phyloP scores from a whole-genome alignment of 1,139 yeast species.

The Pichia sp. region DNA sequence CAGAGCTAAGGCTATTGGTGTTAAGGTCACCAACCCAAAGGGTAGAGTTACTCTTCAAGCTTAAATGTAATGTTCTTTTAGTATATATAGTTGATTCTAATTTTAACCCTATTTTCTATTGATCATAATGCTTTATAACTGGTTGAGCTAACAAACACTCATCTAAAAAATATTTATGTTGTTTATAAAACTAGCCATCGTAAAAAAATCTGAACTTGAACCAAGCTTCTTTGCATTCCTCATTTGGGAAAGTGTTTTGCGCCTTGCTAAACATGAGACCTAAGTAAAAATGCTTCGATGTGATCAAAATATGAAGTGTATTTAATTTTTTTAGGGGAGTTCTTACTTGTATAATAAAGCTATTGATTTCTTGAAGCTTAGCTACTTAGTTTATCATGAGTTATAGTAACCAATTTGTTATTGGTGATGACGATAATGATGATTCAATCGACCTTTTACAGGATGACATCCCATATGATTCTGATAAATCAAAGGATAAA shows the following conservation, averaged over 20 bases:
- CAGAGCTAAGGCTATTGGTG: constrained; percentile 97
- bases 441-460: constrained; percentile 14
- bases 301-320: too few relatives aligned
- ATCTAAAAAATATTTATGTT: neutral
- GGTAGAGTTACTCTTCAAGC: constrained; percentile 99
- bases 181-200: too few relatives aligned
- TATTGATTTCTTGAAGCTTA: neutral
- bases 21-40: constrained; percentile 98
- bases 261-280: too few relatives aligned
- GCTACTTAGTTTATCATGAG: constrained; percentile 10
- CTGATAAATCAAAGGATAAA: neutral
- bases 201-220: too few relatives aligned
- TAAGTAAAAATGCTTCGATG: too few relatives aligned
- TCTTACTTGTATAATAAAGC: neutral
- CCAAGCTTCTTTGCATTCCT: too few relatives aligned
- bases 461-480: constrained; percentile 5
- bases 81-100: constrained; percentile 15
- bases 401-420: constrained; percentile 14
- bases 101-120: constrained; percentile 10
- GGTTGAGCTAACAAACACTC: neutral
- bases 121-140: neutral
- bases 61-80: constrained; percentile 38
- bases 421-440: constrained; percentile 18
- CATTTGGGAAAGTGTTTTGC: too few relatives aligned
- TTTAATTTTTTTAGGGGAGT: too few relatives aligned